Evolutionary conservation across 176 grass and related monocot genomes (phyloP).

Genomic region (Phyllostachys edulis): DNA sequence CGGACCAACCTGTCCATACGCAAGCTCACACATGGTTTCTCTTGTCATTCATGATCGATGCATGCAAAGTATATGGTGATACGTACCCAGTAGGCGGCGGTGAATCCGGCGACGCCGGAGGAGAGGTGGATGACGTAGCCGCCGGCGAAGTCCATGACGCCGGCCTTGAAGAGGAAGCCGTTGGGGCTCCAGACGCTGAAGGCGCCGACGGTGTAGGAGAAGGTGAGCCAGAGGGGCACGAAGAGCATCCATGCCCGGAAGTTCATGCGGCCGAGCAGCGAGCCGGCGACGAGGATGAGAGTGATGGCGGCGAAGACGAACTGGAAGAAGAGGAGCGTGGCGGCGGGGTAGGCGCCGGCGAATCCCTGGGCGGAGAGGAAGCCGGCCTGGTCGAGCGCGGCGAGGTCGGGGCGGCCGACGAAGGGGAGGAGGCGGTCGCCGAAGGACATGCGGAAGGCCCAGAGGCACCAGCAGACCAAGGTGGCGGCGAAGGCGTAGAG

Average conservation of each 20-base stretch:
- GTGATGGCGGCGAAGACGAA: slow-evolving; percentile 90
- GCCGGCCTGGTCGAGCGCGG: slow-evolving; percentile 35
- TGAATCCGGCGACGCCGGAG: slow-evolving; percentile 65
- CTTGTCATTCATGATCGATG: not conserved
- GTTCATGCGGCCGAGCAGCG: slow-evolving; percentile 69
- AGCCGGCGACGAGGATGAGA: slow-evolving; percentile 68
- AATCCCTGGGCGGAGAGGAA: slow-evolving; percentile 61
- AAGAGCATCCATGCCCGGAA: slow-evolving; percentile 82
- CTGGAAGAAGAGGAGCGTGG: slow-evolving; percentile 83
- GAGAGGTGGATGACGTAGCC: slow-evolving; percentile 84
- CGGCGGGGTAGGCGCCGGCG: slow-evolving; percentile 60
- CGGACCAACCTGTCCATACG: slow-evolving; percentile 46
- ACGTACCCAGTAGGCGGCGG: slow-evolving; percentile 68
- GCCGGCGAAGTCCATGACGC: slow-evolving; percentile 78
- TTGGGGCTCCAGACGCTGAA: slow-evolving; percentile 84
- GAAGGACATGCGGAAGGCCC: slow-evolving; percentile 83
- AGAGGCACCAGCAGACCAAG: slow-evolving; percentile 62
- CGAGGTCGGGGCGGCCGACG: slow-evolving; percentile 56
- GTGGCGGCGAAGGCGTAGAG: slow-evolving; percentile 87
- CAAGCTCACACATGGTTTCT: not conserved
- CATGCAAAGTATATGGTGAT: too few relatives aligned
- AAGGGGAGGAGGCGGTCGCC: slow-evolving; percentile 55
- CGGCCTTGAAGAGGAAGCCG: slow-evolving; percentile 80
- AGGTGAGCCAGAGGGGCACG: slow-evolving; percentile 79
- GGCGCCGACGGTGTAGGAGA: slow-evolving; percentile 78